These are phyloP conservation scores for Colletotrichum camelliae DNA, from an alignment of 2,329 filamentous ascomycete species.

Conservation along the genomic window DNA sequence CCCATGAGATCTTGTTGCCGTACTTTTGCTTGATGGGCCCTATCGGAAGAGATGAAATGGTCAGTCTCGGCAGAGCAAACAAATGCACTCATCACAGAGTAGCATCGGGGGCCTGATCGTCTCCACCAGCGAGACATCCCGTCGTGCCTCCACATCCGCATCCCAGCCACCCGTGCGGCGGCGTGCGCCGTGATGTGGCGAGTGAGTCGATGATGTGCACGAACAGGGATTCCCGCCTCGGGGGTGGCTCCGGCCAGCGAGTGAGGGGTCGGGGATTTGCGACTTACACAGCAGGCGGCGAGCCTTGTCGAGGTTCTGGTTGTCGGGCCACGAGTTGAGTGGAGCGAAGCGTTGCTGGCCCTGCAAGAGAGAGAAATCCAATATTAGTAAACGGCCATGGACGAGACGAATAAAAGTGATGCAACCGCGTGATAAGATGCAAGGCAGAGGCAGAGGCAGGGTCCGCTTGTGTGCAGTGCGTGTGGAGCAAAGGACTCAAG, in stretches of 20 bases:
- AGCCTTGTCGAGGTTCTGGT: constrained; percentile 79
- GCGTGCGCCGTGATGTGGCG: background rate
- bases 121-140: background rate
- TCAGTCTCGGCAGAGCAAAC: background rate
- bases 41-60: background rate
- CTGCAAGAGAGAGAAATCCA: constrained; percentile 20
- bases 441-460: background rate
- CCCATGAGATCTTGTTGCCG: constrained; percentile 82
- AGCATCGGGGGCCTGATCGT: background rate
- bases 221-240: background rate
- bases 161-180: background rate
- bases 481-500: background rate
- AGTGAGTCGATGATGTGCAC: background rate
- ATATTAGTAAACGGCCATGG: constrained; percentile 12
- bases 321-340: constrained; percentile 84
- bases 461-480: background rate
- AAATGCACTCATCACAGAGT: background rate
- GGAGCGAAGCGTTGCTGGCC: constrained; percentile 83
- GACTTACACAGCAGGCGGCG: constrained; percentile 65
- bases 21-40: constrained; percentile 83
- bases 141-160: background rate
- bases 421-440: background rate
- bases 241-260: background rate
- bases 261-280: background rate
- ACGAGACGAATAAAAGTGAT: background rate